A percentile compares a stretch with the other conserved stretches of the same genome.
Conservation (phyloP, 257 asterid genomes). For the Nemophila menziesii region DNA sequence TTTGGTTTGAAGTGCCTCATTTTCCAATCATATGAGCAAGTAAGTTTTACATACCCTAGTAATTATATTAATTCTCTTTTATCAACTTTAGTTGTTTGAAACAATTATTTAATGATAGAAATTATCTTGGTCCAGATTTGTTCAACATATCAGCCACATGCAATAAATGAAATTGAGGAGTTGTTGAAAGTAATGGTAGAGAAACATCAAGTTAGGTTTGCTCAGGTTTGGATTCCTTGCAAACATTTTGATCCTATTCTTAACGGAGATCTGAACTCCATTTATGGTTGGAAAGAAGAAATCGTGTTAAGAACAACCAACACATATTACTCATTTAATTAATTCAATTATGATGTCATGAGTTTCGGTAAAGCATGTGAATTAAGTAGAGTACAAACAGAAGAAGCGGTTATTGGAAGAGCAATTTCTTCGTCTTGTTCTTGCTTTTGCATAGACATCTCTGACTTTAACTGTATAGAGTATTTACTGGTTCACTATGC, state of each 20-base stretch:
- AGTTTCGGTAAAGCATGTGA: background rate
- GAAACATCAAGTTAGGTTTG: background rate
- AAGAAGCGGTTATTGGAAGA: background rate
- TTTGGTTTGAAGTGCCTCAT: no score
- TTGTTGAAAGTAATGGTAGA: background rate
- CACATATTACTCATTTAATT: background rate
- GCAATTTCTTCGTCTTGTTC: constrained; percentile 1
- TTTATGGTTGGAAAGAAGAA: background rate
- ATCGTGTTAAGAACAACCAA: background rate
- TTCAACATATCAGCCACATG: background rate
- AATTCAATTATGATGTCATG: background rate
- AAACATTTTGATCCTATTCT: background rate
- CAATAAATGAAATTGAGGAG: background rate
- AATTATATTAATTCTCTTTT: no score
- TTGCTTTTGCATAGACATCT: constrained; percentile 1
- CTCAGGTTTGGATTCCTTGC: constrained; percentile 1
- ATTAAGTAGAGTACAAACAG: background rate
- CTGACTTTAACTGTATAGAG: background rate
- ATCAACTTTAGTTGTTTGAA: no score
- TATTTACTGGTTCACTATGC: constrained; percentile 1
- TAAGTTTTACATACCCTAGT: no score
- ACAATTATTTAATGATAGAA: background rate
- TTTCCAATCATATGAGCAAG: no score
- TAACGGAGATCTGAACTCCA: no score
- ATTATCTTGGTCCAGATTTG: background rate